Percentiles rank a stretch among this genome's conserved stretches.
These are phyloP conservation scores for Globisporangium canariense DNA, from an alignment of 352 stramenopile genomes.

Conservation along the genomic window DNA sequence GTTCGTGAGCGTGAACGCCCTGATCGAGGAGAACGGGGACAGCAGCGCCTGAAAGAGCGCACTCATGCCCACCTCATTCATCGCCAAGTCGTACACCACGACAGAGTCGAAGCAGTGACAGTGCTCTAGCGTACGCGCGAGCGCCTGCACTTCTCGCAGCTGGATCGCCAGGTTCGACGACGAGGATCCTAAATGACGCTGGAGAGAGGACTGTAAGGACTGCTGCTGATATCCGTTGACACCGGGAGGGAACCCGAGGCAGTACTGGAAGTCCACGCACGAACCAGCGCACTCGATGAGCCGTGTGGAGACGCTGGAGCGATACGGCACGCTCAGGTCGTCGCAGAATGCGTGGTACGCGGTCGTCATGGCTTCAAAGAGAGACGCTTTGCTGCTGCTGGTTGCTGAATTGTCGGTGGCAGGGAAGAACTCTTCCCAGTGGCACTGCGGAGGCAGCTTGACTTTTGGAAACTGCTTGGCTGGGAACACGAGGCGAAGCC, in stretches of 20 bases:
- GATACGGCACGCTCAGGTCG: conserved; percentile 42
- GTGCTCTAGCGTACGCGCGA: conserved; percentile 38
- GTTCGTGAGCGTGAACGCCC: conserved; percentile 46
- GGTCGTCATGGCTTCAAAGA: conserved; percentile 35
- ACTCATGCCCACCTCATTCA: conserved; percentile 38
- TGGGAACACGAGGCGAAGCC: conserved; percentile 43
- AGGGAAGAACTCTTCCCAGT: conserved; percentile 56
- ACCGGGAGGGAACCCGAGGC: conserved; percentile 33
- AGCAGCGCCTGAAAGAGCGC: conserved; percentile 53
- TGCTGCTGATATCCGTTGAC: conserved; percentile 30
- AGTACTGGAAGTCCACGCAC: conserved; percentile 67
- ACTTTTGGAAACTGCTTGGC: conserved; percentile 31
- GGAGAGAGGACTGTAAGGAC: conserved; percentile 1
- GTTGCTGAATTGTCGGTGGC: not conserved
- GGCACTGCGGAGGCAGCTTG: conserved; percentile 31
- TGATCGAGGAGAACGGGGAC: conserved; percentile 30
- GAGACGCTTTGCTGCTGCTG: not conserved
- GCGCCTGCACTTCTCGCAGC: conserved; percentile 42
- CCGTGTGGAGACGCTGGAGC: conserved; percentile 38
- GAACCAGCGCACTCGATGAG: conserved; percentile 48
- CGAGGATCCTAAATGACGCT: not conserved
- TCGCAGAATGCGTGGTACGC: conserved; percentile 68
- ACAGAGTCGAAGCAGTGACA: conserved; percentile 44
- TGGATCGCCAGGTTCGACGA: conserved; percentile 17
- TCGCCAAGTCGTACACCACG: conserved; percentile 40